phyloP scores from a whole-genome alignment of 176 grass and related monocot genomes.

The Hordeum marinum region DNA sequence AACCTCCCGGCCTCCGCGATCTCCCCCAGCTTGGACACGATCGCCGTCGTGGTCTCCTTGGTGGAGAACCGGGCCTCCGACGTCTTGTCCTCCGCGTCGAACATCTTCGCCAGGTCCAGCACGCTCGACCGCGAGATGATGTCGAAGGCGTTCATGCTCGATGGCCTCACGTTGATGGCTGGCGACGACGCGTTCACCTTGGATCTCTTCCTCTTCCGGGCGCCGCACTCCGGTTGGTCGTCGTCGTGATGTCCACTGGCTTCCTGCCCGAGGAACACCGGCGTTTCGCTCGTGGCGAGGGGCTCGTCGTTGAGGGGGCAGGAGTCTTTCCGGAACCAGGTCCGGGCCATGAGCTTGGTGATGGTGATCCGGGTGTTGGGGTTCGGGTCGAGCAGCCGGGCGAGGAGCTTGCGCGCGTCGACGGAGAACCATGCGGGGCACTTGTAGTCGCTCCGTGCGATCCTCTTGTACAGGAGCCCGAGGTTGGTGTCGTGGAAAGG shows the following conservation, averaged over 20 bases:
- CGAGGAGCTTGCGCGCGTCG: constrained; percentile 52
- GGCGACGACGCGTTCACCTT: constrained; percentile 26
- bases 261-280: constrained; percentile 27
- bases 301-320: constrained; percentile 22
- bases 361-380: constrained; percentile 64
- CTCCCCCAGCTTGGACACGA: constrained; percentile 76
- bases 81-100: constrained; percentile 41
- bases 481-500: constrained; percentile 76
- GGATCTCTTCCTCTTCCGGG: constrained; percentile 24
- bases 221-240: not conserved
- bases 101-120: constrained; percentile 74
- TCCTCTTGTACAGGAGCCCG: constrained; percentile 62
- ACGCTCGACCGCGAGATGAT: constrained; percentile 76
- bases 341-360: constrained; percentile 47
- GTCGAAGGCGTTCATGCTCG: constrained; percentile 84
- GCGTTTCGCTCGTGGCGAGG: not conserved
- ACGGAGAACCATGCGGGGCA: constrained; percentile 90
- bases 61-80: constrained; percentile 67
- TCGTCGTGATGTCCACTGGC: not conserved
- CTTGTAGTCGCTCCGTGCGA: constrained; percentile 59
- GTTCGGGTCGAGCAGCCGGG: constrained; percentile 72
- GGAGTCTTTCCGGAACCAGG: constrained; percentile 70
- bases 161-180: constrained; percentile 34
- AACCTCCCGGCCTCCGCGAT: constrained; percentile 51
- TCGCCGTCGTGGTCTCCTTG: constrained; percentile 34